Percentiles rank a stretch among this genome's conserved stretches.
phyloP scores from a whole-genome alignment of 148 eudicot species.

The Oxyria digyna region DNA sequence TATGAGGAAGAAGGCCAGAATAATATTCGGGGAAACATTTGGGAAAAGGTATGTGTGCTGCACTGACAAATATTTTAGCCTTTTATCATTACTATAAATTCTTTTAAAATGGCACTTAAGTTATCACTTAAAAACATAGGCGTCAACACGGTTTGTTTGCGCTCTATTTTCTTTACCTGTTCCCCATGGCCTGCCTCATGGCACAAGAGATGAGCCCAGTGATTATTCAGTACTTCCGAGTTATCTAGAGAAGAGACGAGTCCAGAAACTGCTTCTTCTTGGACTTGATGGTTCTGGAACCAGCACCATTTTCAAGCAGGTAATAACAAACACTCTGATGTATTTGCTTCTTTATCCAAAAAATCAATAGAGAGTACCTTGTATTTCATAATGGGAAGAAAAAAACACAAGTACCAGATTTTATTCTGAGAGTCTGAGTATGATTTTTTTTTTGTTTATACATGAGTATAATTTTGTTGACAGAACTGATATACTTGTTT shows the following conservation, averaged over 20 bases:
- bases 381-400: too few relatives aligned
- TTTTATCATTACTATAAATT: background rate
- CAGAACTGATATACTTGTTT: background rate
- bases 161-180: conserved; percentile 84
- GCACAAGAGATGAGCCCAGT: conserved; percentile 71
- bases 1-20: conserved; percentile 99
- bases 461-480: background rate
- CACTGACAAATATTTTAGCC: background rate
- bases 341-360: conserved; percentile 4
- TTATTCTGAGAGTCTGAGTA: too few relatives aligned
- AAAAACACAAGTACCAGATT: too few relatives aligned
- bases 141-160: conserved; percentile 72
- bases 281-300: conserved; percentile 90
- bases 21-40: conserved; percentile 93
- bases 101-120: background rate
- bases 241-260: conserved; percentile 64
- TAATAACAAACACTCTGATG: conserved; percentile 14
- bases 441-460: background rate
- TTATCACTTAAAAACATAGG: conserved; percentile 32
- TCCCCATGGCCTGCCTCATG: conserved; percentile 74
- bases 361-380: background rate
- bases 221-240: conserved; percentile 61
- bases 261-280: conserved; percentile 75
- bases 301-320: conserved; percentile 99
- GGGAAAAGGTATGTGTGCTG: conserved; percentile 74